phyloP scores from a whole-genome alignment of 202 grass and related monocot species.

The Brachypodium distachyon region DNA sequence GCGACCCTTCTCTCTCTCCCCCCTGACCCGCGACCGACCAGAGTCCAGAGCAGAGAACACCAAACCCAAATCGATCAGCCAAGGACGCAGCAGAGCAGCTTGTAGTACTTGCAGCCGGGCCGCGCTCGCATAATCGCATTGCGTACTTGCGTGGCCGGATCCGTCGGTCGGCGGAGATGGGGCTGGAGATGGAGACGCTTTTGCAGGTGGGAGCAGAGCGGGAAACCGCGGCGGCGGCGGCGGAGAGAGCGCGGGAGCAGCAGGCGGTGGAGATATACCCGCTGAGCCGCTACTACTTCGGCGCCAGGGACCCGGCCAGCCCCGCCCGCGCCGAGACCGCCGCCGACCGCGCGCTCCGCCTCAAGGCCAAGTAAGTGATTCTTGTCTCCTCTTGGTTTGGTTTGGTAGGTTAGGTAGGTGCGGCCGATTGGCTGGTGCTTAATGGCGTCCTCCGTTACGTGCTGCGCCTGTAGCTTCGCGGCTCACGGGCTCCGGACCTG shows the following conservation, averaged over 20 bases:
- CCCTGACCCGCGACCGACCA: too few relatives aligned
- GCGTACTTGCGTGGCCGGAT: too few relatives aligned
- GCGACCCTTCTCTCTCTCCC: too few relatives aligned
- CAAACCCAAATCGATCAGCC: too few relatives aligned
- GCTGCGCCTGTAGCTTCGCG: slow-evolving; percentile 29
- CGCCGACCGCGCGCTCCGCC: slow-evolving; percentile 27
- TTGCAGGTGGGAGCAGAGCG: not conserved
- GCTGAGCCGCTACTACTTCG: slow-evolving; percentile 56
- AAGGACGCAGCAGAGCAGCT: too few relatives aligned
- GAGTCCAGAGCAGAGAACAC: too few relatives aligned
- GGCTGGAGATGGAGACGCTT: slow-evolving; percentile 34
- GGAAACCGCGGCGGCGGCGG: not conserved
- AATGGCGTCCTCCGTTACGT: not conserved
- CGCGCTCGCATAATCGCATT: too few relatives aligned
- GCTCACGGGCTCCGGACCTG: slow-evolving; percentile 32
- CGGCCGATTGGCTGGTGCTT: not conserved
- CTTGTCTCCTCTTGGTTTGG: not conserved
- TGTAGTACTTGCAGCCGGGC: too few relatives aligned
- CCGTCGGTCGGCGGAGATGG: slow-evolving; percentile 4
- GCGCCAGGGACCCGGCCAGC: slow-evolving; percentile 25
- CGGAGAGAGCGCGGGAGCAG: not conserved
- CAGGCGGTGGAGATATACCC: slow-evolving; percentile 30
- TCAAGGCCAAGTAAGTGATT: slow-evolving; percentile 34
- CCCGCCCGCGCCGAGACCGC: not conserved
- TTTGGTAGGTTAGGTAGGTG: too few relatives aligned